Percentiles rank a stretch among this genome's conserved stretches.
phyloP scores from a whole-genome alignment of 495 filamentous ascomycete genomes.

The Articulospora tetracladia region DNA sequence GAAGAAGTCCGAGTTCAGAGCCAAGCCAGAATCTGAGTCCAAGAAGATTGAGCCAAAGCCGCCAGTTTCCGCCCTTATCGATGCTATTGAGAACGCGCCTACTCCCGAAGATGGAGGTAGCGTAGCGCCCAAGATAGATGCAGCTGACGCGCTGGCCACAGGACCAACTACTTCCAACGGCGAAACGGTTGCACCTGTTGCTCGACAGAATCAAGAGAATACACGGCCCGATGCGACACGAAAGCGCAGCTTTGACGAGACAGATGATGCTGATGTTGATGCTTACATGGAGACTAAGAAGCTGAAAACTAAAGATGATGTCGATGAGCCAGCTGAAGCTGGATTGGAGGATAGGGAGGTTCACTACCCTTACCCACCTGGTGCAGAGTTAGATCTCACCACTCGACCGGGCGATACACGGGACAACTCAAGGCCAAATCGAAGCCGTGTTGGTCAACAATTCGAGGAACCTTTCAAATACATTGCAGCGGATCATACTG shows the following conservation, averaged over 20 bases:
- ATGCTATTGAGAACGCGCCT: conserved; percentile 45
- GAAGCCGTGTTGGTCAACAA: conserved; percentile 38
- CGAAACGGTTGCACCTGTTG: conserved; percentile 22
- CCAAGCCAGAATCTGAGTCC: conserved; percentile 66
- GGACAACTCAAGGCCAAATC: conserved; percentile 26
- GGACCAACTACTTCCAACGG: conserved; percentile 29
- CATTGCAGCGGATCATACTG: conserved; percentile 64
- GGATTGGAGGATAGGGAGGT: conserved; percentile 42
- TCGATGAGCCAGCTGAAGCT: conserved; percentile 25
- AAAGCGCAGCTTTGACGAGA: conserved; percentile 13
- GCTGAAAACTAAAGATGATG: conserved; percentile 31
- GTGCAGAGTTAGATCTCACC: conserved; percentile 35
- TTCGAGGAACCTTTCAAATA: conserved; percentile 93
- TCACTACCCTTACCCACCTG: conserved; percentile 34
- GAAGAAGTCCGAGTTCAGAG: conserved; percentile 83
- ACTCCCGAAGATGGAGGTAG: conserved; percentile 12
- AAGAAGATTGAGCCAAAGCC: conserved; percentile 39
- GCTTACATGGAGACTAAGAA: conserved; percentile 11
- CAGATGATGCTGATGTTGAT: conserved; percentile 12
- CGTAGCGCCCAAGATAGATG: conserved; percentile 38
- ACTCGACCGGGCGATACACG: conserved; percentile 32
- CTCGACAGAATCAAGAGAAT: conserved; percentile 20
- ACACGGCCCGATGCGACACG: conserved; percentile 2
- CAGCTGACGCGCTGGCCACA: conserved; percentile 43
- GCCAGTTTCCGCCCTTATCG: conserved; percentile 40